phyloP scores from a whole-genome alignment of 164 flowering plant genomes.

The Sextonia rubra region DNA sequence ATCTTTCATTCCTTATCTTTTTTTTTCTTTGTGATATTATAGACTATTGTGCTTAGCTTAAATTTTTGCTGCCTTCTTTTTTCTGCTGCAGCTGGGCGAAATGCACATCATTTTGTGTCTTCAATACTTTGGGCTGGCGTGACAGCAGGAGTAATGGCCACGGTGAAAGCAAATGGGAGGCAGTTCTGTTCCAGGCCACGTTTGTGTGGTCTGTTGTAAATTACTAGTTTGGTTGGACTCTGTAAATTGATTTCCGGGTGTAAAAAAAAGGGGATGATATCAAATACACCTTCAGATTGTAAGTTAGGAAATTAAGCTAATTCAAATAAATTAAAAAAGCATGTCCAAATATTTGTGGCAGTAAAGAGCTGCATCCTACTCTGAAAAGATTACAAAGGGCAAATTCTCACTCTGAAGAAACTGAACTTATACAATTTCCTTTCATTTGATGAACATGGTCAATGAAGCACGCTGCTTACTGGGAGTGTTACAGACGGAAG shows the following conservation, averaged over 20 bases:
- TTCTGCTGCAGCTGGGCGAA: conserved; percentile 52
- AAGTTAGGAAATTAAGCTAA: background rate
- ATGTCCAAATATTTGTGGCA: no score
- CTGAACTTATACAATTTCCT: no score
- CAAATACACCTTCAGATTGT: background rate
- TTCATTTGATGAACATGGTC: no score
- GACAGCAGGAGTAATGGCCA: conserved; percentile 74
- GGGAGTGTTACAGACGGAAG: no score
- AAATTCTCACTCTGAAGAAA: no score
- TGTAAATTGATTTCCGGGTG: background rate
- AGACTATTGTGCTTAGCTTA: background rate
- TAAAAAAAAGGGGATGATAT: background rate
- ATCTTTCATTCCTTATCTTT: no score
- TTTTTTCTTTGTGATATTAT: background rate
- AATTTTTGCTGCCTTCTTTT: background rate
- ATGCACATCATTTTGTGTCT: conserved; percentile 55
- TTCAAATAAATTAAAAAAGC: no score
- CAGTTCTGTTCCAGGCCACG: conserved; percentile 92
- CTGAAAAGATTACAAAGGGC: no score
- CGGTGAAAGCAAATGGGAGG: conserved; percentile 85
- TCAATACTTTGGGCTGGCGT: conserved; percentile 77
- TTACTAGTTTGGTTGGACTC: background rate
- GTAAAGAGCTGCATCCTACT: no score
- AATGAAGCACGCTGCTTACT: no score
- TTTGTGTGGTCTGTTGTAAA: conserved; percentile 64